Base-by-base conservation (phyloP, 768 basidiomycete species). In the Mycena maculata region DNA sequence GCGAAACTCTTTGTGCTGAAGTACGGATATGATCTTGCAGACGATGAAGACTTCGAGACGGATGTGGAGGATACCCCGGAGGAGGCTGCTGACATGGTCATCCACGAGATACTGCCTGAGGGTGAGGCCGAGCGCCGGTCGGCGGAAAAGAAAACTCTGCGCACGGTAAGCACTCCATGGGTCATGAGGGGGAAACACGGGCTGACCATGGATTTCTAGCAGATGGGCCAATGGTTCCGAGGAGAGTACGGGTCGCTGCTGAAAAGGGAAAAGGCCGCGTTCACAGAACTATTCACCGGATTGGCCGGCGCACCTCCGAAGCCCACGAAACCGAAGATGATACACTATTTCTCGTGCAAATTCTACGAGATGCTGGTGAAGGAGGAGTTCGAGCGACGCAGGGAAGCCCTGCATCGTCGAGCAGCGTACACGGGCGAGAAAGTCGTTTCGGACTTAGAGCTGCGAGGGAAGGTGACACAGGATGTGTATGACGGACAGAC, bases 231-330 rank as follows among this genome's bases (percentile, higher is more conserved):
- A 18, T 61, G 60, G 60, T 61, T 39, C 28, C 49, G 60, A 1
- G 8, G 1, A 3, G 9, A 61, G 11, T 50, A 50, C 20, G 39
- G 49, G 2, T 22, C 9, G 3, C 48, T 61, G 2, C n/a, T 61
- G n/a, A 31, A 52, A 11, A 42, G 22, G 18, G 60, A 41, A 27
- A 42, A 61, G 25, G 12, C 18, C 1, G 48, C 48, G 1, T 61
- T 61, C 25, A 3, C 9, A 13, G 28, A 52, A 2, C n/a, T 61
- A 4, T 61, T 61, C 23, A 52, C 36, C 0, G 60, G 60, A 2
- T n/a, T 61, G 59, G 39, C 38, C 20, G 59, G 33, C 1, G 59
- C 59, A 22, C 59, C 59, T 0, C 47, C 45, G 16, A 60, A 39
- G 16, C 59, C 59, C 2, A 23, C 28, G 23, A 45, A 47, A 4